Percentiles rank a stretch among this genome's conserved stretches.
Evolutionary conservation across 1,284 basidiomycete species (phyloP).

Genomic region (Pyrrhoderma lamaoense): DNA sequence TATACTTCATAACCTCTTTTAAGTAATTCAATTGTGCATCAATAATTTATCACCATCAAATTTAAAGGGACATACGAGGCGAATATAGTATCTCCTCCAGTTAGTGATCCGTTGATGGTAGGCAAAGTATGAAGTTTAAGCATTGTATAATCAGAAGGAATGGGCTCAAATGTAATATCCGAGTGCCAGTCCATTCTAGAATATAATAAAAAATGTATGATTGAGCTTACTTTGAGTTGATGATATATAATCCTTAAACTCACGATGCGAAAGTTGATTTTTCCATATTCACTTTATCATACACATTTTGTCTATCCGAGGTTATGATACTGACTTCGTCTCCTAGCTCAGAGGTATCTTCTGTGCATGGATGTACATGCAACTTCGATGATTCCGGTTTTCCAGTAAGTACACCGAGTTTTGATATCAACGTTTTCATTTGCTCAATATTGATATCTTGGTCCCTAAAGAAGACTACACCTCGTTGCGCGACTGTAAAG

Average conservation of each 20-base stretch:
- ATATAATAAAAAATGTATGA: slow-evolving; percentile 16
- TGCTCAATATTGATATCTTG: slow-evolving; percentile 42
- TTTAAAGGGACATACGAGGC: slow-evolving; percentile 21
- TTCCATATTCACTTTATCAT: background rate
- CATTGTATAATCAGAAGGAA: slow-evolving; percentile 59
- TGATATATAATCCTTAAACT: background rate
- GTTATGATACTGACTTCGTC: slow-evolving; percentile 44
- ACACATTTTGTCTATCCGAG: slow-evolving; percentile 30
- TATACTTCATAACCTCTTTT: slow-evolving; percentile 53
- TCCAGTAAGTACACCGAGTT: slow-evolving; percentile 49
- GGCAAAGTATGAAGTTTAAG: slow-evolving; percentile 47
- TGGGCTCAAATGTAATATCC: slow-evolving; percentile 66
- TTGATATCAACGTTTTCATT: slow-evolving; percentile 38
- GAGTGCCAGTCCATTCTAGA: slow-evolving; percentile 47
- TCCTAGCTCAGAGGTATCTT: slow-evolving; percentile 41
- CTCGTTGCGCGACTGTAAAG: slow-evolving; percentile 46
- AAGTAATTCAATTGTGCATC: background rate
- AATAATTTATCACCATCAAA: slow-evolving; percentile 12
- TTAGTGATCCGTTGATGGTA: slow-evolving; percentile 24
- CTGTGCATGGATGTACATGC: slow-evolving; percentile 61
- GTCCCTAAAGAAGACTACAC: slow-evolving; percentile 66
- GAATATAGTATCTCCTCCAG: slow-evolving; percentile 37
- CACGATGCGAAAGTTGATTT: slow-evolving; percentile 9
- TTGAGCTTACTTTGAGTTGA: background rate
- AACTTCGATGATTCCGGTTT: slow-evolving; percentile 47